phyloP scores from a whole-genome alignment of 176 grass and related monocot species.

The Secale cereale region DNA sequence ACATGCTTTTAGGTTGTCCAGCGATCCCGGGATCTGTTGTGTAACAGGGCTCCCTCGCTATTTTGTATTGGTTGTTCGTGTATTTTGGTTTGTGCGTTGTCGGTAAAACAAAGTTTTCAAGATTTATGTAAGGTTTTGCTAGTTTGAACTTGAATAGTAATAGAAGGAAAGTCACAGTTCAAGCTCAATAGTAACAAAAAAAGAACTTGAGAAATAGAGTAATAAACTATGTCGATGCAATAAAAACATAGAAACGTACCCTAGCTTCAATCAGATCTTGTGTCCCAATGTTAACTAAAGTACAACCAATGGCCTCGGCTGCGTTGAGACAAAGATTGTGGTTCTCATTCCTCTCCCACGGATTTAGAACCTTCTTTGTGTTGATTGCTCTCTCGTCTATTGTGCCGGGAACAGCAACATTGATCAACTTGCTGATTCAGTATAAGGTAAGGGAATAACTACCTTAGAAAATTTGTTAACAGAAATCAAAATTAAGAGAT shows the following conservation, averaged over 20 bases:
- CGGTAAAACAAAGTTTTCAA: too few relatives aligned
- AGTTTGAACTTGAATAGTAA: constrained; percentile 1
- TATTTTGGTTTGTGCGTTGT: neutral
- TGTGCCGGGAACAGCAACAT: constrained; percentile 87
- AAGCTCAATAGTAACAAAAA: neutral
- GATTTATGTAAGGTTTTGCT: neutral
- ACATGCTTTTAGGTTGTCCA: neutral
- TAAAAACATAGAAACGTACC: constrained; percentile 41
- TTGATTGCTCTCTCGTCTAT: constrained; percentile 98
- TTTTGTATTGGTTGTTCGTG: neutral
- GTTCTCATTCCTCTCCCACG: constrained; percentile 98
- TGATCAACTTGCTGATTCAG: constrained; percentile 86
- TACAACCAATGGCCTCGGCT: constrained; percentile 97
- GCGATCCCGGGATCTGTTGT: neutral
- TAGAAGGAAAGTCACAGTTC: neutral
- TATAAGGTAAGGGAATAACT: constrained; percentile 10
- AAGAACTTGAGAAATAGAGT: neutral
- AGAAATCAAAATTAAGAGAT: neutral
- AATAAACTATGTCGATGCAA: neutral
- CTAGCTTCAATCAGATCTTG: constrained; percentile 97
- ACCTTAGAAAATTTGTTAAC: constrained; percentile 1
- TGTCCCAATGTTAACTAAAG: constrained; percentile 97
- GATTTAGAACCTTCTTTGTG: constrained; percentile 79
- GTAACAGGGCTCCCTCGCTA: neutral
- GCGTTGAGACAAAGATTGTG: constrained; percentile 96